phyloP scores from a whole-genome alignment of 345 rosid genomes.

The Conringia planisiliqua region DNA sequence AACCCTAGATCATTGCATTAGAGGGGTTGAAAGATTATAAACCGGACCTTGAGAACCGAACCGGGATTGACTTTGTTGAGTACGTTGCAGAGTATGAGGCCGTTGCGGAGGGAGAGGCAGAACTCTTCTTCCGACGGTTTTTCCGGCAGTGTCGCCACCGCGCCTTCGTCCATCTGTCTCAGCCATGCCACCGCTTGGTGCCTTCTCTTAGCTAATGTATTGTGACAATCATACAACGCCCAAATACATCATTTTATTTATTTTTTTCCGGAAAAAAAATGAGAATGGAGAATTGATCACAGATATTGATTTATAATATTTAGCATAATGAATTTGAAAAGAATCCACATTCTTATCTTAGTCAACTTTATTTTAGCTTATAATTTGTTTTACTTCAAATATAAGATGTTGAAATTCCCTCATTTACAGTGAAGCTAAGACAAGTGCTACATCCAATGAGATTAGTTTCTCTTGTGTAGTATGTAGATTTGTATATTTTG shows the following conservation, averaged over 20 bases:
- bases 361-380: too few relatives aligned
- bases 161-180: conserved; percentile 76
- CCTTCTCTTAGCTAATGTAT: conserved; percentile 67
- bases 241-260: background rate
- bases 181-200: conserved; percentile 91
- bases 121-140: conserved; percentile 83
- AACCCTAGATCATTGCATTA: background rate
- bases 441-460: too few relatives aligned
- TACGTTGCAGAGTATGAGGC: conserved; percentile 92
- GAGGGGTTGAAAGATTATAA: background rate
- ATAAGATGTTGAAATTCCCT: too few relatives aligned
- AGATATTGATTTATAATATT: background rate
- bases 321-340: background rate
- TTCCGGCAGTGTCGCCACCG: conserved; percentile 51
- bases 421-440: too few relatives aligned
- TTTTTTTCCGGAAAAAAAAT: background rate
- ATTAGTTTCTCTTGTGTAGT: too few relatives aligned
- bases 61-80: conserved; percentile 97
- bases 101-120: conserved; percentile 69
- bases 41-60: conserved; percentile 75
- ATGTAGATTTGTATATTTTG: too few relatives aligned
- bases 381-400: too few relatives aligned
- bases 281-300: background rate
- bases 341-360: background rate
- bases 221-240: background rate